Evolutionary conservation across 768 basidiomycete genomes (phyloP), one percentile per base, ranked within the genome.

Genomic region (Collybia mongolica): DNA sequence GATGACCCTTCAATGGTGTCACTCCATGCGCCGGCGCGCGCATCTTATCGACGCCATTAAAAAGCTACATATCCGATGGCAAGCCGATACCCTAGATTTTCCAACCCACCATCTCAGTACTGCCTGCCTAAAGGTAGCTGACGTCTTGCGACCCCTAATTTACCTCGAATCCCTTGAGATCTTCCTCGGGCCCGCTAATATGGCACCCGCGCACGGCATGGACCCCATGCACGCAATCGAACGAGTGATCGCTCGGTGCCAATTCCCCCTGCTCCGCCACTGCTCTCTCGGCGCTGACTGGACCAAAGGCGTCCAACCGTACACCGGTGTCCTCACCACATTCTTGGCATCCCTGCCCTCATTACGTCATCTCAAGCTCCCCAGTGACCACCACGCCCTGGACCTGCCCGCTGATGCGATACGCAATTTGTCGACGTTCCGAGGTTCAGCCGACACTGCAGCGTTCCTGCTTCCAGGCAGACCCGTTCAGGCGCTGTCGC

Each of bases 381-480:
- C 68, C n/a, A 77, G 79, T 62, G 71, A 76, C 53, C 68, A 70
- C 51, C 57, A 71, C 28, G 59, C 69, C 6, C 67, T 84, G 23
- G 52, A 59, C 46, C 67, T 83, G 23, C 65, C 71, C 6, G 58
- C 72, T n/a, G 48, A 59, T 48, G 74, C 77, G 46, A 68, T 86
- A 17, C 79, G 80, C 4, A 54, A 54, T 41, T 73, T 88, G 19
- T 57, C 71, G 11, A 73, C 74, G 45, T 86, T 85, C 73, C 80
- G 82, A 48, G 84, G 84, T 51, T 73, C 76, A 28, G 75, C 83
- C 49, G 72, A 73, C 60, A 72, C 79, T n/a, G 83, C 83, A 2
- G 82, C 82, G 41, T 65, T 71, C 15, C 58, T 86, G 41, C 75
- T 86, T 46, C 85, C 84, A 4, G 82, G 82, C 17, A 70, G 85